Percentiles rank a stretch among this genome's conserved stretches.
Conservation (phyloP, 345 rosid species). For the Acer yangbiense region DNA sequence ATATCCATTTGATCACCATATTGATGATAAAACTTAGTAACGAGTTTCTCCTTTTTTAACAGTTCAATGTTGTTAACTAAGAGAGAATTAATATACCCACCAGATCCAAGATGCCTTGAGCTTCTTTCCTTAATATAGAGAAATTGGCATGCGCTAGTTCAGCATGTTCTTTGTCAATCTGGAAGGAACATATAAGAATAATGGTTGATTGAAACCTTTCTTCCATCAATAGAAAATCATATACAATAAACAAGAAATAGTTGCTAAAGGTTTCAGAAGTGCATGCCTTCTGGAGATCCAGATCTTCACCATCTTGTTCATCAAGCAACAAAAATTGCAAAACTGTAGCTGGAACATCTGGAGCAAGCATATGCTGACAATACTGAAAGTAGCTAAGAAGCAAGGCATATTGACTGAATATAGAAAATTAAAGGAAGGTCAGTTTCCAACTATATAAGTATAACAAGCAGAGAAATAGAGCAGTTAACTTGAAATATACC, state of each 20-base stretch:
- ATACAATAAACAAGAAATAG: conserved; percentile 6
- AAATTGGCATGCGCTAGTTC: conserved; percentile 85
- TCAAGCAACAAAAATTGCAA: conserved; percentile 72
- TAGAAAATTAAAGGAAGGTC: conserved; percentile 19
- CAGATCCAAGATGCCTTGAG: conserved; percentile 85
- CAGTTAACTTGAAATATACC: conserved; percentile 43
- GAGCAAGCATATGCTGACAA: conserved; percentile 86
- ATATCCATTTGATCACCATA: not conserved
- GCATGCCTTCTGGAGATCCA: conserved; percentile 75
- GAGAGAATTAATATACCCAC: conserved; percentile 35
- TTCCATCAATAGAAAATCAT: not conserved
- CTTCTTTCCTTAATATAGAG: conserved; percentile 79
- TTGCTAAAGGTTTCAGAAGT: conserved; percentile 16
- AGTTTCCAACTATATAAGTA: conserved; percentile 16
- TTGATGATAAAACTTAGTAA: not conserved
- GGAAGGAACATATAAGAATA: conserved; percentile 25
- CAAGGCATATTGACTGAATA: conserved; percentile 83
- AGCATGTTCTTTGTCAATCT: conserved; percentile 89
- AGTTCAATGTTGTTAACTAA: not conserved
- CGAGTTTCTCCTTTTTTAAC: not conserved
- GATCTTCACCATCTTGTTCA: conserved; percentile 86
- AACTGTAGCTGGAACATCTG: conserved; percentile 78
- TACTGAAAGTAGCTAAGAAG: conserved; percentile 94
- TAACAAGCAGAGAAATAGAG: conserved; percentile 13
- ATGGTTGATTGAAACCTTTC: conserved; percentile 6